A percentile compares a stretch with the other conserved stretches of the same genome.
phyloP scores from a whole-genome alignment of 306 rosid genomes.

The Carpinus fangiana region DNA sequence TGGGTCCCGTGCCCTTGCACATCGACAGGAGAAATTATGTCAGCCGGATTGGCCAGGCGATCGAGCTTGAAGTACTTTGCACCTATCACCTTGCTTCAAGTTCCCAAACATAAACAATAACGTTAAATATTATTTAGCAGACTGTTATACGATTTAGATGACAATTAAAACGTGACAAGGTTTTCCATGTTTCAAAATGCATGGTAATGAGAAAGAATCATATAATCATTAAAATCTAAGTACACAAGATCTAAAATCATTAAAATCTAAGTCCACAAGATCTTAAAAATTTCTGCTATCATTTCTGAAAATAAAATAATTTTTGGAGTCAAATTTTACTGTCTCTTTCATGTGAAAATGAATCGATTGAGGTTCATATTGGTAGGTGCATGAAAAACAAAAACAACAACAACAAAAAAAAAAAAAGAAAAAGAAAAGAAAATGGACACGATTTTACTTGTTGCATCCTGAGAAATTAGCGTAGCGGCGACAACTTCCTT shows the following conservation, averaged over 20 bases:
- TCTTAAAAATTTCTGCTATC: no score
- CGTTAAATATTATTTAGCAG: no score
- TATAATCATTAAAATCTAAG: no score
- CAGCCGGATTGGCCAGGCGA: conserved; percentile 44
- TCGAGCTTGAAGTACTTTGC: conserved; percentile 86
- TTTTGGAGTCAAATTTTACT: not conserved
- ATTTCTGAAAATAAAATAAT: no score
- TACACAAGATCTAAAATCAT: no score
- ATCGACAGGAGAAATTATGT: conserved; percentile 70
- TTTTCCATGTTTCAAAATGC: no score
- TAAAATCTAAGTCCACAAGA: no score
- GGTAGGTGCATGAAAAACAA: not conserved
- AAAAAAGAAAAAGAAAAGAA: not conserved
- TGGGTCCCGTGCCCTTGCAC: conserved; percentile 82
- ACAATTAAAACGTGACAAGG: no score
- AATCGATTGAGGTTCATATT: not conserved
- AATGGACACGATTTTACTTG: conserved; percentile 47
- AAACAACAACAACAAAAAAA: no score
- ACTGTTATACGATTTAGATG: no score
- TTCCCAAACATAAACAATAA: not conserved
- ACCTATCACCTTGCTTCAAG: conserved; percentile 77
- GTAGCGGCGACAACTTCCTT: conserved; percentile 61
- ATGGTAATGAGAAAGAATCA: no score
- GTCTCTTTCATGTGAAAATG: not conserved
- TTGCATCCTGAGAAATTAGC: conserved; percentile 94